These are phyloP conservation scores for Crithidia mellificae DNA, from an alignment of 208 protist species.

Conservation along the genomic window DNA sequence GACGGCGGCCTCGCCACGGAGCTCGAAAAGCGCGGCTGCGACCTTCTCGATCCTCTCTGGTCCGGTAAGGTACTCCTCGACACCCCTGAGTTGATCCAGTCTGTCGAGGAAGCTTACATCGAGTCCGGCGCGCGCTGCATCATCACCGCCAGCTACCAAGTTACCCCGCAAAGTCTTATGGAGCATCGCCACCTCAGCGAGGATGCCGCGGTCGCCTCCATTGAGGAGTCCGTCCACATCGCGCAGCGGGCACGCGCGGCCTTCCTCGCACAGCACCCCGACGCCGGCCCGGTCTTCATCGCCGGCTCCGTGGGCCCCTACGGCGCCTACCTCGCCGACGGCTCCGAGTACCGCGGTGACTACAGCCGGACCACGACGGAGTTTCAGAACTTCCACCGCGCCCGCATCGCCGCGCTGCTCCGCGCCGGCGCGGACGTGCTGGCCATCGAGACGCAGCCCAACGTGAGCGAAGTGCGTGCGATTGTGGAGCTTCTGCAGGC, in stretches of 20 bases:
- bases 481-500: constrained; percentile 53
- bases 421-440: constrained; percentile 55
- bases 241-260: constrained; percentile 34
- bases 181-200: constrained; percentile 39
- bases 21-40: constrained; percentile 47
- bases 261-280: constrained; percentile 8
- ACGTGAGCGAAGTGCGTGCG: constrained; percentile 41
- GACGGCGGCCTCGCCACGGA: constrained; percentile 68
- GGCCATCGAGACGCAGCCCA: constrained; percentile 70
- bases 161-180: constrained; percentile 45
- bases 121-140: constrained; percentile 50
- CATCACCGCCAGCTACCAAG: constrained; percentile 71
- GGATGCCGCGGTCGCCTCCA: constrained; percentile 29
- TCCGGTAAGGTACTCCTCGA: constrained; percentile 65
- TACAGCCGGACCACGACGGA: constrained; percentile 34
- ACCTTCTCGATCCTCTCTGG: constrained; percentile 63
- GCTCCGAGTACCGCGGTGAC: constrained; percentile 65
- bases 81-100: constrained; percentile 31
- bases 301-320: constrained; percentile 71
- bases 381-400: constrained; percentile 57
- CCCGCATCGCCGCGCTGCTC: constrained; percentile 50
- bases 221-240: constrained; percentile 44
- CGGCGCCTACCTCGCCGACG: constrained; percentile 60
- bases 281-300: constrained; percentile 39
- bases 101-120: constrained; percentile 45